Base-by-base conservation (phyloP, 768 basidiomycete genomes). In the Auriscalpium orientale region DNA sequence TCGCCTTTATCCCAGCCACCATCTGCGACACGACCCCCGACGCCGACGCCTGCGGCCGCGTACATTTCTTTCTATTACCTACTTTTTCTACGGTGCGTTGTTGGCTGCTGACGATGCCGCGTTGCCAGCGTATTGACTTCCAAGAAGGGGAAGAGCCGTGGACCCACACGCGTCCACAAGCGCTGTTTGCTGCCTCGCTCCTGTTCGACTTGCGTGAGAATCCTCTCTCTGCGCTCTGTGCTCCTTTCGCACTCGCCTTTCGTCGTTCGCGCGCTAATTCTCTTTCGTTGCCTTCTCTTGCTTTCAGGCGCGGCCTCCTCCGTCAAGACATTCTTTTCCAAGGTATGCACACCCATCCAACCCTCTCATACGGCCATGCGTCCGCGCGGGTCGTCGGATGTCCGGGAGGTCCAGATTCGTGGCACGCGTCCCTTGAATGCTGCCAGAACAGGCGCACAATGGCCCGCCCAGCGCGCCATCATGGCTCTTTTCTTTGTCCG, bases 221-320 rank as follows among this genome's bases (percentile, higher is more conserved):
- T 43, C 62, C 21, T 50, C 34, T 46, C 62, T 38, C 57, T 50
- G 53, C 52, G 55, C 50, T 45, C 52, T 48, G 58, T 58, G 22
- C 43, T 49, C 58, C 70, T 70, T 71, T 71, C 73, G 62, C 69
- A 68, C 70, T 71, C 65, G 65, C 68, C 68, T 74, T 76, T 70
- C 71, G 71, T 66, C 62, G 37, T 21, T 11, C 21, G 18, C 15
- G 16, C 15, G 52, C 52, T 50, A 43, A 53, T 47, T 35, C 33
- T 57, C 56, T n/a, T 47, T 46, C 40, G 6, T 33, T 56, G 22
- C 46, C 21, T 38, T 51, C 57, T 57, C 22, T 22, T 49, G 22
- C 64, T 52, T 64, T 66, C 71, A 82, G 82, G 83, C 75, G 76
- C 82, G 83, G 83, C 83, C 81, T 82, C 83, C 82, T 85, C 82